Evolutionary conservation across 2,329 filamentous ascomycete genomes (phyloP), one percentile per base, ranked within the genome.

Genomic region (Coleophoma cylindrospora): DNA sequence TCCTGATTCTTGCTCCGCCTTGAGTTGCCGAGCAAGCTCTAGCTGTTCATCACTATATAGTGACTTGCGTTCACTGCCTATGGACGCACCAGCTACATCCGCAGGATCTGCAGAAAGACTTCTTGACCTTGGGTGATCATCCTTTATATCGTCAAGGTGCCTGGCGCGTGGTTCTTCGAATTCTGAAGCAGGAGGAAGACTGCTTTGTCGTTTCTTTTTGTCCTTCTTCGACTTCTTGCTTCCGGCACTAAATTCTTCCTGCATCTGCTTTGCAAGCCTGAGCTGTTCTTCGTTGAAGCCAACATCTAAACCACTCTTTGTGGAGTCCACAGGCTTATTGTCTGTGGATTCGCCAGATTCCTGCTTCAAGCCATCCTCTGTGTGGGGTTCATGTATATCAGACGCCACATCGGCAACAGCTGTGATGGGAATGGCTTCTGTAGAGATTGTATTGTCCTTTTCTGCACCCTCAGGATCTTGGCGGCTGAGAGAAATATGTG

Each of bases 201-300:
- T 47, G 47, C 59, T 60, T 53, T 62, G 56, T 12, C 59, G 55
- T 37, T 61, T 62, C 57, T 53, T 68, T 61, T 60, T 66, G 57
- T 60, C 59, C 40, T 61, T 58, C 50, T 63, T 63, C 6, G 55
- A 59, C 34, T 58, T 58, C 47, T 59, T 62, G 33, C 48, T 57
- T 7, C 56, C 54, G 12, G 52, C 41, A 33, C 43, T 41, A 13
- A 57, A 62, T 43, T 62, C 61, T 40, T 64, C 56, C 44, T 59
- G 58, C 27, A 62, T 48, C 49, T 58, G 58, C 44, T 53, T 58
- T 7, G 59, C 61, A 33, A 64, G 55, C 48, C 51, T 58, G 32
- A 62, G 51, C 49, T 64, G 62, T 38, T 61, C 54, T 47, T 60
- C 51, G 10, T 55, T 49, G 47, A 60, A 62, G 10, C 57, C 58